Percentiles rank a stretch among this genome's conserved stretches.
These are phyloP conservation scores for Tuber aestivum DNA, from an alignment of 495 filamentous ascomycete species.

Conservation along the genomic window DNA sequence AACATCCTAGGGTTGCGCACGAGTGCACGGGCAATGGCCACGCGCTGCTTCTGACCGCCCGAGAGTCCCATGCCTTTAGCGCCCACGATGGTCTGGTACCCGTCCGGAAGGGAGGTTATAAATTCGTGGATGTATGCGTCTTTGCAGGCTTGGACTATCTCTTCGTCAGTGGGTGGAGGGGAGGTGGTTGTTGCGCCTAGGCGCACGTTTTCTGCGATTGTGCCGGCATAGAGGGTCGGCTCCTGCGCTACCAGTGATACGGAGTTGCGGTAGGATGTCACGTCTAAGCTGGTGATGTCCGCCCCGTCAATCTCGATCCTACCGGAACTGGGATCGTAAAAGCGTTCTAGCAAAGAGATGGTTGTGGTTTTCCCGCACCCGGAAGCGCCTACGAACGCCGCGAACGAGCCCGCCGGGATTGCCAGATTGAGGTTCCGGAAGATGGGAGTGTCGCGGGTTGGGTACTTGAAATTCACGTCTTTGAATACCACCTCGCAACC, in stretches of 20 bases:
- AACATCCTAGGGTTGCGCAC: slow-evolving; percentile 65
- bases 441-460: slow-evolving; percentile 52
- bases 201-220: slow-evolving; percentile 56
- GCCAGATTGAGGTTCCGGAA: slow-evolving; percentile 52
- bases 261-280: slow-evolving; percentile 50
- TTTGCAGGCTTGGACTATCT: slow-evolving; percentile 53
- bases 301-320: slow-evolving; percentile 51
- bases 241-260: slow-evolving; percentile 61
- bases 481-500: slow-evolving; percentile 51
- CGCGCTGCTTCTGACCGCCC: slow-evolving; percentile 70
- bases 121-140: slow-evolving; percentile 61
- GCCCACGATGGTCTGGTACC: slow-evolving; percentile 58
- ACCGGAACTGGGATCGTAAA: slow-evolving; percentile 56
- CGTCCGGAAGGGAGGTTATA: slow-evolving; percentile 55
- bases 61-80: slow-evolving; percentile 60
- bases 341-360: slow-evolving; percentile 54
- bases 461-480: slow-evolving; percentile 57
- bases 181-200: slow-evolving; percentile 43
- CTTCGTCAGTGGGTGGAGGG: slow-evolving; percentile 13
- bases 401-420: slow-evolving; percentile 48
- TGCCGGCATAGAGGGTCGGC: slow-evolving; percentile 53
- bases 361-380: slow-evolving; percentile 57
- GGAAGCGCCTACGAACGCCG: slow-evolving; percentile 54
- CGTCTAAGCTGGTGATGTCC: slow-evolving; percentile 47
- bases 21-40: slow-evolving; percentile 69